A percentile compares a stretch with the other conserved stretches of the same genome.
Conservation (phyloP, 495 filamentous ascomycete genomes). For the Talaromyces ruber region DNA sequence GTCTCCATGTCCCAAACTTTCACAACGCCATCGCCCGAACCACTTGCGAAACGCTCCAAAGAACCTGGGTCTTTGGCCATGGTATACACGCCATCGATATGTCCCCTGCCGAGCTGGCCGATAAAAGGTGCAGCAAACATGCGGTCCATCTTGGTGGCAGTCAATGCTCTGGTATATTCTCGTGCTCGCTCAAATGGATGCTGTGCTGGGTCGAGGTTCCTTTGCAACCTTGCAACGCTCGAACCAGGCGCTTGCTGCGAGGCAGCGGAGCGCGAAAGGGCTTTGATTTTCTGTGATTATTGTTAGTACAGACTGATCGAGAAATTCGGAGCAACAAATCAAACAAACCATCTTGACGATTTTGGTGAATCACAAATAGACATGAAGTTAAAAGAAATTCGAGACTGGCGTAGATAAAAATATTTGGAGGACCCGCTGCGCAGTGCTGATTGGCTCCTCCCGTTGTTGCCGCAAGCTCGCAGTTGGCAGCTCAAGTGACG, state of each 20-base stretch:
- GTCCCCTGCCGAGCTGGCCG: constrained; percentile 76
- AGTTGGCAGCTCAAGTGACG: background rate
- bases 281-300: constrained; percentile 75
- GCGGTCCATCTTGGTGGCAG: constrained; percentile 88
- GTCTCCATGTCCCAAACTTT: constrained; percentile 90
- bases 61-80: constrained; percentile 64
- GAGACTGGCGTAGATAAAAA: constrained; percentile 1
- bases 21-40: constrained; percentile 77
- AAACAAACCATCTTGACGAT: constrained; percentile 1
- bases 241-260: constrained; percentile 75
- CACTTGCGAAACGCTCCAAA: constrained; percentile 64
- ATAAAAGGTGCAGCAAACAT: constrained; percentile 95
- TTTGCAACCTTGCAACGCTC: constrained; percentile 59
- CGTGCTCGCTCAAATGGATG: constrained; percentile 93
- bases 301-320: background rate
- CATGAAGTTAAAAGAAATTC: background rate
- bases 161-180: constrained; percentile 84
- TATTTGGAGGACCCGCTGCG: background rate
- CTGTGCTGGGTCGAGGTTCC: constrained; percentile 85
- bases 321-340: background rate
- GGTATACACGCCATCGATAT: constrained; percentile 86
- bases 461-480: background rate
- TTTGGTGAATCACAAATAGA: background rate
- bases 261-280: constrained; percentile 67
- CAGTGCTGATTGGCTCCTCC: background rate